Evolutionary conservation across 129 eudicot genomes (phyloP).

Genomic region (Chrysanthemum makinoi): DNA sequence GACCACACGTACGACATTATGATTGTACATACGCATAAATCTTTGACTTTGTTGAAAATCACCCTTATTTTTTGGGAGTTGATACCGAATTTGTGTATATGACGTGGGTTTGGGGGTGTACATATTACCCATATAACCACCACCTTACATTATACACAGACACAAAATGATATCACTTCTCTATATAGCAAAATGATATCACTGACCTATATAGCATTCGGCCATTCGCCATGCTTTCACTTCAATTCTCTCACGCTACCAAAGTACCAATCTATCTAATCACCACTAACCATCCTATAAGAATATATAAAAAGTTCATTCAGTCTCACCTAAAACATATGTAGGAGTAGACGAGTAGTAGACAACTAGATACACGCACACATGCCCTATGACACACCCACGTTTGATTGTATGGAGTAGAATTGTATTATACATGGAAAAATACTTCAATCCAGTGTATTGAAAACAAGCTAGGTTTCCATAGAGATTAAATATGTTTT

Average conservation of each 20-base stretch:
- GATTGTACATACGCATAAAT: slow-evolving; percentile 1
- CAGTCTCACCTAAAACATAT: neutral
- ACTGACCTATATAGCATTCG: slow-evolving; percentile 2
- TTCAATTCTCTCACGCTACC: slow-evolving; percentile 27
- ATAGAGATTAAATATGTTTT: too few relatives aligned
- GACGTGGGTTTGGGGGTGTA: slow-evolving; percentile 15
- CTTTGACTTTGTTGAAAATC: slow-evolving; percentile 16
- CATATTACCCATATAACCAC: slow-evolving; percentile 22
- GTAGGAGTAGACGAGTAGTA: too few relatives aligned
- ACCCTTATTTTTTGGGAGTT: slow-evolving; percentile 15
- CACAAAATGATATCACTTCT: neutral
- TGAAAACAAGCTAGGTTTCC: too few relatives aligned
- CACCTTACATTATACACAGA: neutral
- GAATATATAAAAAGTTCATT: neutral
- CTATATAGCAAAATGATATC: neutral
- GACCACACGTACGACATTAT: slow-evolving; percentile 5
- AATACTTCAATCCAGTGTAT: too few relatives aligned
- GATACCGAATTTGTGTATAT: slow-evolving; percentile 15
- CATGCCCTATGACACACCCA: too few relatives aligned
- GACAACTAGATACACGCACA: too few relatives aligned
- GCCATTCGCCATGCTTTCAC: slow-evolving; percentile 23
- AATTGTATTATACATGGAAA: too few relatives aligned
- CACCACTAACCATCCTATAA: neutral
- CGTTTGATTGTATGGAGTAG: too few relatives aligned
- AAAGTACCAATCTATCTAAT: neutral